Evolutionary conservation across 306 rosid species (phyloP), one percentile per base, ranked within the genome.

Genomic region (Vigna mungo): DNA sequence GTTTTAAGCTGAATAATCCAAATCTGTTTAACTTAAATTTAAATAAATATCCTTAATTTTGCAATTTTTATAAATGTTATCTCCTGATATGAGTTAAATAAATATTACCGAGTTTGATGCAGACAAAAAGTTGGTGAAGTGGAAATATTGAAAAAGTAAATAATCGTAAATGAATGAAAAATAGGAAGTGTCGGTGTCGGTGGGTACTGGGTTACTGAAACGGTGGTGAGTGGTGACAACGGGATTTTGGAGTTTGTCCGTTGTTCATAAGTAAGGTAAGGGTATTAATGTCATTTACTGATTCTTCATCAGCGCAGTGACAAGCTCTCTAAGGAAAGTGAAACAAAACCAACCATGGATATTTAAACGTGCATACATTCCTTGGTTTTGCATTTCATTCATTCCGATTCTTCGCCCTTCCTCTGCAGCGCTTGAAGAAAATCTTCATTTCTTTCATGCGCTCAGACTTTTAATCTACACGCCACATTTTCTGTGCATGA

Each of bases 291-390:
- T 68, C 25, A 68, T 68, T 68, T 68, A 16, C 1, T 3, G 15
- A 0, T 7, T 30, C 74, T 47, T 56, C 74, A 4, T 47, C 59
- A 27, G 25, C 59, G 9, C 59, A 47, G 59, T 68, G 15, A 68
- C 43, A 59, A 68, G 23, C 74, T 68, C 14, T 41, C 15, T 0
- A 68, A 68, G 74, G 25, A 68, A 68, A 68, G 59, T 68, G 74
- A 16, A 47, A 48, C 58, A 47, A 47, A 47, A 47, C 74, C 74
- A 9, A 68, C 59, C 74, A 47, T 68, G 9, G 13, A 47, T 27
- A 25, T 32, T 25, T 68, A 25, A 68, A 68, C 2, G 23, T 68
- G 55, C 9, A 8, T 7, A 2, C 21, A 23, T 68, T 14, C 14
- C 14, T 6, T 54, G 21, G 23, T 68, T 68, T 39, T 12, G 72